Base-by-base conservation (phyloP, 768 basidiomycete species). In the Xerocomellus amylosporus region DNA sequence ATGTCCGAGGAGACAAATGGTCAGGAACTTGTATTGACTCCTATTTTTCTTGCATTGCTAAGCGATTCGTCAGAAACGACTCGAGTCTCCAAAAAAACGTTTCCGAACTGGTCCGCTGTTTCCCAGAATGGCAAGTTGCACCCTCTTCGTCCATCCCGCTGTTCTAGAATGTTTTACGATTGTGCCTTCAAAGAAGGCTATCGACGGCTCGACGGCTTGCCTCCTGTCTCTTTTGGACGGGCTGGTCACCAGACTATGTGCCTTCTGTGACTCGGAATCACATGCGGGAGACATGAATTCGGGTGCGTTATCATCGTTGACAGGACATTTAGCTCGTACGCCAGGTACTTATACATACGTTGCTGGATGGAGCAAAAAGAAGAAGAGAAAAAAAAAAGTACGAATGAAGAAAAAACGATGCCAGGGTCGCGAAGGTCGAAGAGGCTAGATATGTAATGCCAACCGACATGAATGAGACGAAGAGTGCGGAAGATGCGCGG, bases 341-440 rank as follows among this genome's bases (percentile, higher is more conserved):
- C 66, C 53, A 49, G 69, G 69, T 71, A 72, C 63, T 61, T 26
- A 71, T 72, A 72, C 63, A 69, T 70, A 69, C 45, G 53, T 7
- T 46, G 66, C 63, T 58, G 54, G 9, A 56, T 53, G 51, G 55
- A 51, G 51, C 56, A 51, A 55, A 58, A 47, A 47, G 15, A 20
- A 41, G 36, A 9, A 10, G 12, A 41, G 13, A 19, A 14, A 22
- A 22, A n/a, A n/a, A 38, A 49, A 53, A 40, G 44, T 31, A 31
- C 50, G 47, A 50, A 55, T 44, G 43, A 40, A 54, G 15, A 47
- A 50, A n/a, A 24, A 67, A 52, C n/a, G 49, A 53, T 56, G 49
- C 53, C 40, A 43, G 44, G 49, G 49, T 57, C 41, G 56, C 31
- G 60, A 62, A 58, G 53, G 50, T 71, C 58, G 62, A 71, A 67